Evolutionary conservation across 1,284 basidiomycete species (phyloP).

Genomic region (Thelephora terrestris): DNA sequence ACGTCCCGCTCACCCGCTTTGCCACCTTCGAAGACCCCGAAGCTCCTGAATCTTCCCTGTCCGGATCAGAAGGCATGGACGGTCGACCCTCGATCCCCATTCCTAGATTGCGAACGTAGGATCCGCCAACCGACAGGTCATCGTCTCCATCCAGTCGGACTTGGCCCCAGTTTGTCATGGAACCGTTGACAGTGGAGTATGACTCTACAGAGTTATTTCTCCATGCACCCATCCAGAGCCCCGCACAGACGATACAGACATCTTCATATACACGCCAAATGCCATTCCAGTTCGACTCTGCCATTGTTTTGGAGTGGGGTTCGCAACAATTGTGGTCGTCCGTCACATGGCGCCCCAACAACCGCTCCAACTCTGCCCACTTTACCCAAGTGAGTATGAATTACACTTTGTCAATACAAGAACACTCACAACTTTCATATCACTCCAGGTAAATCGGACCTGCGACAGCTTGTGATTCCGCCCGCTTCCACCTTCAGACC

Average conservation of each 20-base stretch:
- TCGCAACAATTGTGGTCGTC: slow-evolving; percentile 14
- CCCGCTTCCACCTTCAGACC: slow-evolving; percentile 23
- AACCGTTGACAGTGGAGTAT: slow-evolving; percentile 35
- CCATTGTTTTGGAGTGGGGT: slow-evolving; percentile 9
- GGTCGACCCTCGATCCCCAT: slow-evolving; percentile 57
- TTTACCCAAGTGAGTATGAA: slow-evolving; percentile 16
- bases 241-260: slow-evolving; percentile 67
- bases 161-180: slow-evolving; percentile 38
- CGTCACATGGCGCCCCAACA: slow-evolving; percentile 43
- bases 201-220: slow-evolving; percentile 35
- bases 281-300: slow-evolving; percentile 44
- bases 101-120: slow-evolving; percentile 46
- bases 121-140: slow-evolving; percentile 21
- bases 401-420: background rate
- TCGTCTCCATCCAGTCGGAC: slow-evolving; percentile 55
- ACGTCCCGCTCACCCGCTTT: slow-evolving; percentile 18
- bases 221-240: slow-evolving; percentile 65
- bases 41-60: slow-evolving; percentile 2
- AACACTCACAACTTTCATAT: slow-evolving; percentile 52
- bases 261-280: slow-evolving; percentile 75
- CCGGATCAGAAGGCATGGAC: background rate
- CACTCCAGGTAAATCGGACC: slow-evolving; percentile 71
- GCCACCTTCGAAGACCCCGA: slow-evolving; percentile 11
- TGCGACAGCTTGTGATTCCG: slow-evolving; percentile 45
- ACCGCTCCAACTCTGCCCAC: slow-evolving; percentile 67